phyloP scores from a whole-genome alignment of 768 basidiomycete species.

The Crucibulum laeve region DNA sequence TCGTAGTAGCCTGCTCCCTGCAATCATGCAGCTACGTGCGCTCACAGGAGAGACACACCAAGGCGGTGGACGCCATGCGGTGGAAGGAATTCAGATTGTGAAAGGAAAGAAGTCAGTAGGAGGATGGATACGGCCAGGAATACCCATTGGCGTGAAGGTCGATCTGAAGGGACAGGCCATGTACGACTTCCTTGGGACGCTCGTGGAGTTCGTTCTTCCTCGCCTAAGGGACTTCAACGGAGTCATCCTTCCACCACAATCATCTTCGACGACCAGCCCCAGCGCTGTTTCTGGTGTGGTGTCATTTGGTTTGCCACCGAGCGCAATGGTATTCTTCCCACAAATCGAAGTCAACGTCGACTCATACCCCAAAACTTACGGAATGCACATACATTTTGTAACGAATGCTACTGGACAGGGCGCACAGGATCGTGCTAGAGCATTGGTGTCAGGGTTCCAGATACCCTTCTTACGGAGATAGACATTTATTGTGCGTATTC shows the following conservation, averaged over 20 bases:
- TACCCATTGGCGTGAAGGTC: slow-evolving; percentile 87
- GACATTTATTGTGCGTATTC: slow-evolving; percentile 4
- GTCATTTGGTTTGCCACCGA: slow-evolving; percentile 78
- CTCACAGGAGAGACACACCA: slow-evolving; percentile 79
- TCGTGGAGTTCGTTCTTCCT: slow-evolving; percentile 94
- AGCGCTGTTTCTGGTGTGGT: slow-evolving; percentile 85
- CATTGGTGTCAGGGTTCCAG: slow-evolving; percentile 87
- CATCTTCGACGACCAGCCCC: slow-evolving; percentile 65
- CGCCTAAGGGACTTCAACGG: slow-evolving; percentile 89
- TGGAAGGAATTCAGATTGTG: slow-evolving; percentile 77
- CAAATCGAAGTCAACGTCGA: slow-evolving; percentile 95
- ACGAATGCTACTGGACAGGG: slow-evolving; percentile 86
- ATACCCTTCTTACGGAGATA: slow-evolving; percentile 70
- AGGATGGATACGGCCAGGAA: slow-evolving; percentile 80
- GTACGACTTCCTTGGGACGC: slow-evolving; percentile 88
- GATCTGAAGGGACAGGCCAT: slow-evolving; percentile 87
- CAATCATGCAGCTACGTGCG: slow-evolving; percentile 83
- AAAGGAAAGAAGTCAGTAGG: slow-evolving; percentile 63
- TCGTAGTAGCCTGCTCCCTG: slow-evolving; percentile 72
- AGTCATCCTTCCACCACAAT: slow-evolving; percentile 70
- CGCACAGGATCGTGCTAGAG: slow-evolving; percentile 85
- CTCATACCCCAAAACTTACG: slow-evolving; percentile 78
- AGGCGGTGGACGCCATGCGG: slow-evolving; percentile 66
- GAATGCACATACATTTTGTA: slow-evolving; percentile 93
- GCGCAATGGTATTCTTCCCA: slow-evolving; percentile 88